Evolutionary conservation across 2,329 filamentous ascomycete species (phyloP), one percentile per base, ranked within the genome.

Genomic region (Aspergillus viridinutans): DNA sequence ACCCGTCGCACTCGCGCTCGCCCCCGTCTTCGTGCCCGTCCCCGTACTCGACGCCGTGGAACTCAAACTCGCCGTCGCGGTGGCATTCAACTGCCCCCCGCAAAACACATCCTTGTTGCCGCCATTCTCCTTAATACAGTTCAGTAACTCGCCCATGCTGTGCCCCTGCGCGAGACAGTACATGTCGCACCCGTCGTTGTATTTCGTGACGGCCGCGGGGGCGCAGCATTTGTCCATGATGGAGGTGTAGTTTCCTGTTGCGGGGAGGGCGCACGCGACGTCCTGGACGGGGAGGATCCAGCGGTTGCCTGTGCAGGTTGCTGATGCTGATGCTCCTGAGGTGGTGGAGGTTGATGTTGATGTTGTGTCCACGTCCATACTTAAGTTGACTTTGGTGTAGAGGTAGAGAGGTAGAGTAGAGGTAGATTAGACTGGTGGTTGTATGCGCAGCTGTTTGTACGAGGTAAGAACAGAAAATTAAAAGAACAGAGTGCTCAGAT

Each of bases 151-250:
- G 10, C 60, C 55, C 52, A 78, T 64, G 23, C 62, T 68, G 60
- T 80, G 77, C 47, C 65, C 75, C 43, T 70, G 66, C 0, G 76
- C 78, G 17, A 78, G 75, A 63, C 80, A 83, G 78, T 82, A 83
- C 58, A 81, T 63, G 17, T 77, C 78, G 71, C 81, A 83, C 64
- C 74, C 69, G 65, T 76, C 63, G 64, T 77, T 71, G 75, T 81
- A 82, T 61, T 69, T 69, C 50, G 77, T 67, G 28, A 81, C 72
- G 23, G 74, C 67, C 53, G 79, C 76, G 9, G 71, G 61, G 10
- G 72, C 70, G 64, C 80, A 83, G 76, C 80, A 83, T 23, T 68
- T 62, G 43, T 71, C 57, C 73, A 81, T 76, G 58, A 78, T 71
- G 40, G 74, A 69, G 52, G 76, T 72, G 69, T 77, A 68, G 61